These are phyloP conservation scores for Fusarium paranaense DNA, from an alignment of 2,329 filamentous ascomycete species.

Conservation along the genomic window DNA sequence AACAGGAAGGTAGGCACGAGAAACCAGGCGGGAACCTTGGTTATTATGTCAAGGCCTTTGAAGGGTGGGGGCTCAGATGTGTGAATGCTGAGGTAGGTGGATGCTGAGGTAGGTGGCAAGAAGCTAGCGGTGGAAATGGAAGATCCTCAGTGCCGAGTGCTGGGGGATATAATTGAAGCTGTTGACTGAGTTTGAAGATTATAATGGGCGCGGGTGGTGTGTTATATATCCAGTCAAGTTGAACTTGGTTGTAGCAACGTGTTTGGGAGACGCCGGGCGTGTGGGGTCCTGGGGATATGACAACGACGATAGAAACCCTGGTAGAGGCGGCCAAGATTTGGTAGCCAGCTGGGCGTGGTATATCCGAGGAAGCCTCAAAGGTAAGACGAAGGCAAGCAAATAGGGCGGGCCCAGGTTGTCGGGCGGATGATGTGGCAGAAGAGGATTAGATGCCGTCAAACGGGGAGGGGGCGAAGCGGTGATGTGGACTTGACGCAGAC, in stretches of 20 bases:
- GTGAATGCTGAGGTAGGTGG: background rate
- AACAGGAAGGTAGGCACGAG: background rate
- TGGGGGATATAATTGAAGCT: constrained; percentile 3
- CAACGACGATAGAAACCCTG: constrained; percentile 13
- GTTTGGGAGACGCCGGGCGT: constrained; percentile 25
- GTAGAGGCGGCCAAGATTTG: constrained; percentile 21
- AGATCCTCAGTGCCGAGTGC: background rate
- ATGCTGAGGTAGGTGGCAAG: background rate
- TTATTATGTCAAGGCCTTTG: background rate
- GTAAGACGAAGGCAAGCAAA: constrained; percentile 39
- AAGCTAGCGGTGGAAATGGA: background rate
- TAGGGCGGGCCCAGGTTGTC: constrained; percentile 26
- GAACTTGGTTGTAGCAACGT: constrained; percentile 19
- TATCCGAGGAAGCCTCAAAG: constrained; percentile 33
- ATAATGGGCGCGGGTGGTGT: constrained; percentile 14
- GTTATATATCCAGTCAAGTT: constrained; percentile 36
- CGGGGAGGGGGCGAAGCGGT: constrained; percentile 22
- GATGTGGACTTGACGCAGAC: constrained; percentile 32
- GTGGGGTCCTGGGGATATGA: constrained; percentile 27
- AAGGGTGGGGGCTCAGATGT: background rate
- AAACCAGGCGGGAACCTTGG: background rate
- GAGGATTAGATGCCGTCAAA: constrained; percentile 41
- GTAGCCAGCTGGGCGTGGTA: constrained; percentile 30
- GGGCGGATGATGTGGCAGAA: constrained; percentile 45
- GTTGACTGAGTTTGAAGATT: constrained; percentile 7